Percentiles rank a stretch among this genome's conserved stretches.
Evolutionary conservation across 2,329 filamentous ascomycete species (phyloP).

Genomic region (Fonsecaea erecta): DNA sequence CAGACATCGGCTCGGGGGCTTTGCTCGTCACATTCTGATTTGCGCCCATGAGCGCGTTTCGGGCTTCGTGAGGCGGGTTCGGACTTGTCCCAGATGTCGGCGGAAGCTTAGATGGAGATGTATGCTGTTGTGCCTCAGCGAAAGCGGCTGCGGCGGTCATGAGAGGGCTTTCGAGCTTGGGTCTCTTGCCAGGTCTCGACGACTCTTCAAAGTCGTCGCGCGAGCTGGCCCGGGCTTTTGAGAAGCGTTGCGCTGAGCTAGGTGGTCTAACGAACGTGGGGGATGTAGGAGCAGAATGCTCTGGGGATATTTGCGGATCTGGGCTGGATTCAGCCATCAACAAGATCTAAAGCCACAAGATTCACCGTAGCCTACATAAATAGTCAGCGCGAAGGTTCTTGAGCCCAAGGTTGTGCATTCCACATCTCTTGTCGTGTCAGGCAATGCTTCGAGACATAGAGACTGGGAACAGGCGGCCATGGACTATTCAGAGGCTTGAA

Average conservation of each 20-base stretch:
- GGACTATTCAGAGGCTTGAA: not conserved
- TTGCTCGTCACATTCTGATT: conserved; percentile 43
- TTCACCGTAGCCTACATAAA: conserved; percentile 8
- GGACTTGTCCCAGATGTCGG: conserved; percentile 42
- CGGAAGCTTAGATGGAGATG: conserved; percentile 34
- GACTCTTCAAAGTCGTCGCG: conserved; percentile 36
- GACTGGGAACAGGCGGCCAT: not conserved
- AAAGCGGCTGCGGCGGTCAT: conserved; percentile 59
- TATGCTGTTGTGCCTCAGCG: conserved; percentile 53
- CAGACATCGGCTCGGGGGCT: conserved; percentile 23
- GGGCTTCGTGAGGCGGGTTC: conserved; percentile 49
- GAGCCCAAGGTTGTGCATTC: not conserved
- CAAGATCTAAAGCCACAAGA: conserved; percentile 3
- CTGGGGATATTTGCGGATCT: conserved; percentile 24
- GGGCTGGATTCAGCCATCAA: conserved; percentile 30
- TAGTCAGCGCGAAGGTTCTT: not conserved
- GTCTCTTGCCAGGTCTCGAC: conserved; percentile 44
- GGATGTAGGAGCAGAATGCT: conserved; percentile 20
- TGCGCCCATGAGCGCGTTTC: conserved; percentile 43
- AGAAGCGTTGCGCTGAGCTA: conserved; percentile 7
- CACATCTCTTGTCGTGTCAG: not conserved
- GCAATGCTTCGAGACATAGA: not conserved
- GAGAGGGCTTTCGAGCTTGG: conserved; percentile 45
- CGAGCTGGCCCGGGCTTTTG: conserved; percentile 8
- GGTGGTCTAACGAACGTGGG: conserved; percentile 27